Percentiles rank a stretch among this genome's conserved stretches.
Conservation (phyloP, 164 flowering plant genomes). For the Santalum album region DNA sequence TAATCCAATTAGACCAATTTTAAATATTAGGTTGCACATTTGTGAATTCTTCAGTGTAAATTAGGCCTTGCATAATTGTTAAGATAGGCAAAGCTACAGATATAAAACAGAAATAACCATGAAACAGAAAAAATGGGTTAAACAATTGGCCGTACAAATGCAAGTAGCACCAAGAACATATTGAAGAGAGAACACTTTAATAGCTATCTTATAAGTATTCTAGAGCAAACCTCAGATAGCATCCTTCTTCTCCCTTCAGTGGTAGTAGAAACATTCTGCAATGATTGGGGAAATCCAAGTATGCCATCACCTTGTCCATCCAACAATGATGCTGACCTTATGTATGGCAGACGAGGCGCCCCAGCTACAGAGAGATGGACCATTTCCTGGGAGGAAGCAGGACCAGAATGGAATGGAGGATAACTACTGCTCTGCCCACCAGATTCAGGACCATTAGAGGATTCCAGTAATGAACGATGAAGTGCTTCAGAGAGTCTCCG, state of each 20-base stretch:
- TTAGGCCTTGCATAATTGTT: too few species aligned
- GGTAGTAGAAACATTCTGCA: slow-evolving; percentile 43
- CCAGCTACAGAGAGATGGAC: slow-evolving; percentile 34
- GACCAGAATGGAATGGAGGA: slow-evolving; percentile 20
- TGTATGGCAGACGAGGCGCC: slow-evolving; percentile 29
- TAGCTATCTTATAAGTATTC: neutral
- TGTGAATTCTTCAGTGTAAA: too few species aligned
- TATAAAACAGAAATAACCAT: too few species aligned
- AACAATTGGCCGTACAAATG: too few species aligned
- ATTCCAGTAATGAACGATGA: slow-evolving; percentile 37
- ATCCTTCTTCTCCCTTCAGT: slow-evolving; percentile 68
- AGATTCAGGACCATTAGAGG: slow-evolving; percentile 35
- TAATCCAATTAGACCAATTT: too few species aligned
- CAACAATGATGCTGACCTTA: slow-evolving; percentile 45
- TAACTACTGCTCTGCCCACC: slow-evolving; percentile 30
- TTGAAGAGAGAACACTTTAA: too few species aligned
- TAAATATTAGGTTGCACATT: too few species aligned
- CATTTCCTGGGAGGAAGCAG: slow-evolving; percentile 34
- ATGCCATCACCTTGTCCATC: slow-evolving; percentile 60
- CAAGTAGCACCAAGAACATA: too few species aligned
- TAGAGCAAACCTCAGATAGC: slow-evolving; percentile 69
- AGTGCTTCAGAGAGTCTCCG: slow-evolving; percentile 54
- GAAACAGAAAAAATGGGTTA: too few species aligned
- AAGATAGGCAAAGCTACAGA: too few species aligned
- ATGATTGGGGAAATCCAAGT: slow-evolving; percentile 42